Evolutionary conservation across 306 rosid genomes (phyloP).

Genomic region (Corylus avellana): DNA sequence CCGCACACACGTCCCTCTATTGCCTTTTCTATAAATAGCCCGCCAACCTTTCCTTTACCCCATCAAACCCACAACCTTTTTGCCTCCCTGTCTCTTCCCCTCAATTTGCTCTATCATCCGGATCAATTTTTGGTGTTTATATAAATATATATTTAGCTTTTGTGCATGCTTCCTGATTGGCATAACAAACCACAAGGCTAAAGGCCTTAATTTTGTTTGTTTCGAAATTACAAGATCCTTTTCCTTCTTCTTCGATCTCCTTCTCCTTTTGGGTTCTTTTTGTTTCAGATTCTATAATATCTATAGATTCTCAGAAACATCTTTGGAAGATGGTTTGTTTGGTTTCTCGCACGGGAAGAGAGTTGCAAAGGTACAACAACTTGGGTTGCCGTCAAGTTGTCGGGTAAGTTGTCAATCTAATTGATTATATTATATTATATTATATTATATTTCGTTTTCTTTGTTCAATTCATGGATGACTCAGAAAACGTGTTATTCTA

Average conservation of each 20-base stretch:
- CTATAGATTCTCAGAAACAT: background rate
- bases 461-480: too few relatives aligned
- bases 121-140: background rate
- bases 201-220: background rate
- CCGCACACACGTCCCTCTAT: background rate
- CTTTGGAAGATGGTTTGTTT: constrained; percentile 58
- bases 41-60: background rate
- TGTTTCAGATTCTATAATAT: background rate
- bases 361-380: constrained; percentile 77
- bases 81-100: constrained; percentile 4
- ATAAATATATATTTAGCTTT: background rate
- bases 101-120: background rate
- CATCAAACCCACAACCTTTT: background rate
- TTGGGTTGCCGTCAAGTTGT: constrained; percentile 97
- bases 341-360: constrained; percentile 87
- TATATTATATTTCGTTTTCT: too few relatives aligned
- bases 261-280: background rate
- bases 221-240: background rate
- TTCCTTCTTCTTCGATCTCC: too few relatives aligned
- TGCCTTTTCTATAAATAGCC: background rate
- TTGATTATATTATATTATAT: too few relatives aligned
- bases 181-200: background rate
- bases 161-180: background rate
- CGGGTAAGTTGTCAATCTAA: constrained; percentile 47
- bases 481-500: background rate